These are phyloP conservation scores for Trichoderma afroharzianum DNA, from an alignment of 2,329 filamentous ascomycete species.

Conservation along the genomic window DNA sequence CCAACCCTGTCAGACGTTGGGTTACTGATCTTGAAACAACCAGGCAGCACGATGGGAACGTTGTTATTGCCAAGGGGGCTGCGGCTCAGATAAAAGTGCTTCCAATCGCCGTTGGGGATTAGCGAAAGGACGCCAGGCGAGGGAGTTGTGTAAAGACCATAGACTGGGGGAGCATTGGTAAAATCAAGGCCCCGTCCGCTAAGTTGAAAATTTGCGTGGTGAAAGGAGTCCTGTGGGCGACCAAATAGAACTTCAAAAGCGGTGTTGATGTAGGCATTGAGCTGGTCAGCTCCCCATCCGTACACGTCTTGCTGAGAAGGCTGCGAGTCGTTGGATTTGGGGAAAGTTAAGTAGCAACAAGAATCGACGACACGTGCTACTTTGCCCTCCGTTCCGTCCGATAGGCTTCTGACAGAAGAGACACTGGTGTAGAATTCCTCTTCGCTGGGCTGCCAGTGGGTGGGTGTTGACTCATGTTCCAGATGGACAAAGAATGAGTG, in stretches of 20 bases:
- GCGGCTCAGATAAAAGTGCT: background rate
- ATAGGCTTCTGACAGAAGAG: background rate
- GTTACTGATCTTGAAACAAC: background rate
- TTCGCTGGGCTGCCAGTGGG: conserved; percentile 23
- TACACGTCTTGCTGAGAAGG: background rate
- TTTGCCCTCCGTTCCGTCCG: background rate
- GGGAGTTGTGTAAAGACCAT: background rate
- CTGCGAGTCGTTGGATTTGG: background rate
- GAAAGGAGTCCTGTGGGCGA: background rate
- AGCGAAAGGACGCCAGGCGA: background rate
- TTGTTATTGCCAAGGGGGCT: background rate
- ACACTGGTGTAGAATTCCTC: conserved; percentile 21
- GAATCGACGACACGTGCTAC: background rate
- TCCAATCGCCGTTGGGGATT: background rate
- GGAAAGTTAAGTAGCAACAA: conserved; percentile 8
- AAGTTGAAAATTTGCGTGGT: conserved; percentile 22
- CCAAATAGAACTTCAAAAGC: conserved; percentile 29
- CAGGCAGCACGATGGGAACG: conserved; percentile 4
- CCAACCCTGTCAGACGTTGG: no score
- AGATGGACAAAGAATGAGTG: conserved; percentile 28
- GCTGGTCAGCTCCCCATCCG: conserved; percentile 27
- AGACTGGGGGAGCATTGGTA: background rate
- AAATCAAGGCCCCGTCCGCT: background rate
- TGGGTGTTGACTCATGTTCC: background rate
- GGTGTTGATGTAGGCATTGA: conserved; percentile 24